Base-by-base conservation (phyloP, 108 stramenopile species). In the Chaetoceros muelleri region DNA sequence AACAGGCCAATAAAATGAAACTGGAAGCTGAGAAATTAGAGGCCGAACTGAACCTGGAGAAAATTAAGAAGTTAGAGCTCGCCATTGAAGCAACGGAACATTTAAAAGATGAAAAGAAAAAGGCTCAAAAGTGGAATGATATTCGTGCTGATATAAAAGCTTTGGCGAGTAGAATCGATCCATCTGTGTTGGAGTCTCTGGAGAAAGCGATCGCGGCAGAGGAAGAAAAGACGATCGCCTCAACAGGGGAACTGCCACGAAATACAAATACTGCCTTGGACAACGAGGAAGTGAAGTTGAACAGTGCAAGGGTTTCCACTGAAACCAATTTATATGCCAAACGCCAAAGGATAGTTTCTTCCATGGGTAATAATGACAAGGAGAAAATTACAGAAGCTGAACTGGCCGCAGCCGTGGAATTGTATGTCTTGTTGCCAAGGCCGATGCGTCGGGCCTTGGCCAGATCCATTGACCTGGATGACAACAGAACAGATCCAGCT, bases 1-100 rank as follows among this genome's bases (percentile, higher is more conserved):
- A 5, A 10, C 34, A 40, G 13, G 34, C 34, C 13, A 13, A 5
- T 40, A 5, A 40, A 40, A 40, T 40, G 13, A 40, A 40, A 24
- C 48, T 49, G 3, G 48, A 49, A 24, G 48, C 48, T 24, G 48
- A 49, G 18, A 49, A 49, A 24, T 16, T 49, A 18, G 48, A 49
- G 18, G 48, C 48, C 13, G 48, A 49, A 24, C 48, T 49, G 7
- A 49, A 21, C n/a, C 23, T 49, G 48, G 13, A 24, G 7, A 49
- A 49, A 18, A 49, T 49, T 49, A 7, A 21, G n/a, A 49, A 49
- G 19, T 7, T 49, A 16, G 48, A 49, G 18, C 7, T 7, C n/a
- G 23, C 3, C 7, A 7, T 49, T 21, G 13, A 49, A 7, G 18
- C 48, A 16, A 16, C n/a, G 48, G 34, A 40, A 5, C 8, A 40